These are phyloP conservation scores for Aspergillus panamensis DNA, from an alignment of 495 filamentous ascomycete species.

Conservation along the genomic window DNA sequence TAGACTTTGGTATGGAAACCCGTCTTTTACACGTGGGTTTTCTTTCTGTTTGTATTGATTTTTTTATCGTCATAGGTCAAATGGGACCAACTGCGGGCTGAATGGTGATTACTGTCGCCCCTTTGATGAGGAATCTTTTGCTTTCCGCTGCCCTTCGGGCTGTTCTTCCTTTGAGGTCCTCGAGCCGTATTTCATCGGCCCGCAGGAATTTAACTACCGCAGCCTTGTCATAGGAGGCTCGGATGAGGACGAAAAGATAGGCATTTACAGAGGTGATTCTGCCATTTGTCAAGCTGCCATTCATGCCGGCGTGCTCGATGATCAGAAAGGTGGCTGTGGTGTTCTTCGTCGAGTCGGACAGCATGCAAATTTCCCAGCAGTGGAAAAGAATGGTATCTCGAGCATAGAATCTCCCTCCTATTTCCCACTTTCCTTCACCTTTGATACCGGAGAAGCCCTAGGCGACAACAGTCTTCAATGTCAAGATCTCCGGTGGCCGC, in stretches of 20 bases:
- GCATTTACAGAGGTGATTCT: constrained; percentile 72
- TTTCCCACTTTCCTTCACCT: constrained; percentile 68
- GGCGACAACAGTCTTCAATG: constrained; percentile 38
- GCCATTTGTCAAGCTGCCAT: constrained; percentile 72
- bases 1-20: constrained; percentile 47
- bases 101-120: constrained; percentile 70
- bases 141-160: constrained; percentile 71
- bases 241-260: constrained; percentile 36
- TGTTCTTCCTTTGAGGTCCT: constrained; percentile 60
- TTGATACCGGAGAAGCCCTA: constrained; percentile 35
- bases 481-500: constrained; percentile 63
- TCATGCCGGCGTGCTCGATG: constrained; percentile 65
- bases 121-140: constrained; percentile 61
- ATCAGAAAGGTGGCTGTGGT: constrained; percentile 67
- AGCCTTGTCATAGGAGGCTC: constrained; percentile 68
- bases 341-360: constrained; percentile 61
- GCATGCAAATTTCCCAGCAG: constrained; percentile 49
- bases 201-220: constrained; percentile 60
- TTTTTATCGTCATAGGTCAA: constrained; percentile 28
- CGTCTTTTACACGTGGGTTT: not conserved
- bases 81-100: constrained; percentile 61
- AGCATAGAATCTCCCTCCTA: constrained; percentile 63
- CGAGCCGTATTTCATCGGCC: constrained; percentile 68
- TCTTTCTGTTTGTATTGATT: not conserved
- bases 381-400: constrained; percentile 56